Evolutionary conservation across 164 flowering plant genomes (phyloP).

Genomic region (Litsea cubeba): DNA sequence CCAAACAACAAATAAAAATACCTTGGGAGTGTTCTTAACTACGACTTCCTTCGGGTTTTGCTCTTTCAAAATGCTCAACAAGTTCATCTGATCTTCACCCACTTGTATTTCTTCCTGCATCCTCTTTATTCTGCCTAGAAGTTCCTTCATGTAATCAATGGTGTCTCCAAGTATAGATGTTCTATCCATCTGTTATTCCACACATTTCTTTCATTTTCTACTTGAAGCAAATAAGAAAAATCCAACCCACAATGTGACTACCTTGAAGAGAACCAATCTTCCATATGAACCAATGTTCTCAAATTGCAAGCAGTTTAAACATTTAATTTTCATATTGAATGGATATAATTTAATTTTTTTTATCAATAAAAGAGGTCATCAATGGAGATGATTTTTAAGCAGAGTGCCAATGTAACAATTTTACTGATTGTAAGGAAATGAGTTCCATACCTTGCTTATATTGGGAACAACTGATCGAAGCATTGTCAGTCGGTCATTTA

Average conservation of each 20-base stretch:
- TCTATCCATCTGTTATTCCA: slow-evolving; percentile 68
- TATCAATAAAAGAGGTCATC: neutral
- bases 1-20: slow-evolving; percentile 13
- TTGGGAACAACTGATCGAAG: slow-evolving; percentile 90
- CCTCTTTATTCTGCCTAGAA: slow-evolving; percentile 58
- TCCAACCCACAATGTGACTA: neutral
- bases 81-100: slow-evolving; percentile 29
- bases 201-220: neutral
- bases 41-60: slow-evolving; percentile 48
- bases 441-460: slow-evolving; percentile 71
- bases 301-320: neutral
- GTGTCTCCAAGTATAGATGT: slow-evolving; percentile 93
- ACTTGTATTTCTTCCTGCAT: slow-evolving; percentile 51
- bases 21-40: slow-evolving; percentile 77
- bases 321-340: neutral
- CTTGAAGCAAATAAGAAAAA: too few species aligned
- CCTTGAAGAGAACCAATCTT: neutral
- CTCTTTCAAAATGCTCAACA: slow-evolving; percentile 43
- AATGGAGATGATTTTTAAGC: neutral
- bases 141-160: slow-evolving; percentile 87
- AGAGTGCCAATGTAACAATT: neutral
- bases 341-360: too few species aligned
- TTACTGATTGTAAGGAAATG: neutral
- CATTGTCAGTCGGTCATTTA: slow-evolving; percentile 92
- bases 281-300: neutral